phyloP scores from a whole-genome alignment of 1,139 yeast species.

The Candida tropicalis region DNA sequence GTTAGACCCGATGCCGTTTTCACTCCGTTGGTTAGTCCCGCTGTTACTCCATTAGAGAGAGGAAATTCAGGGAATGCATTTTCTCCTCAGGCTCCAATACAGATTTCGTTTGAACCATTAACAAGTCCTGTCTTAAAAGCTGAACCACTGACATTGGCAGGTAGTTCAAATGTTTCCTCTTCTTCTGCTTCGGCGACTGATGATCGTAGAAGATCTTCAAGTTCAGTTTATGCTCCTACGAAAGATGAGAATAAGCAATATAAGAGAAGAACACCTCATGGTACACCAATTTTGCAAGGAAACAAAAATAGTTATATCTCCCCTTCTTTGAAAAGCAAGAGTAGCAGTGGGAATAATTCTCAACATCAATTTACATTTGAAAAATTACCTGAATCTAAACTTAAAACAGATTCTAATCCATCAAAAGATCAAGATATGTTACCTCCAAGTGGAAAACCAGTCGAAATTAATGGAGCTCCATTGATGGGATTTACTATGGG shows the following conservation, averaged over 20 bases:
- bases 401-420: conserved; percentile 7
- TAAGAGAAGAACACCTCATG: conserved; percentile 50
- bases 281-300: conserved; percentile 47
- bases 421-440: conserved; percentile 27
- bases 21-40: conserved; percentile 79
- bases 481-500: conserved; percentile 56
- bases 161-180: not conserved
- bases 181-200: conserved; percentile 2
- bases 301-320: conserved; percentile 20
- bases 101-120: conserved; percentile 46
- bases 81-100: conserved; percentile 29
- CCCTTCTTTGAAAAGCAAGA: conserved; percentile 18
- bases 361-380: conserved; percentile 22
- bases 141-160: conserved; percentile 24
- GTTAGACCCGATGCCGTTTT: conserved; percentile 55
- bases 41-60: conserved; percentile 63
- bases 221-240: conserved; percentile 28
- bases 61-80: conserved; percentile 15
- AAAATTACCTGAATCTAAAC: conserved; percentile 39
- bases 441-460: conserved; percentile 36
- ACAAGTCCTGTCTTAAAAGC: conserved; percentile 72
- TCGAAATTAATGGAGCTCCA: conserved; percentile 22
- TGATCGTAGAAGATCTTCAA: conserved; percentile 39
- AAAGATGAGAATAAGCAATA: conserved; percentile 17
- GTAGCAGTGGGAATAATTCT: not conserved